Evolutionary conservation across 176 grass and related monocot species (phyloP).

Genomic region (Saccharum spontaneum): DNA sequence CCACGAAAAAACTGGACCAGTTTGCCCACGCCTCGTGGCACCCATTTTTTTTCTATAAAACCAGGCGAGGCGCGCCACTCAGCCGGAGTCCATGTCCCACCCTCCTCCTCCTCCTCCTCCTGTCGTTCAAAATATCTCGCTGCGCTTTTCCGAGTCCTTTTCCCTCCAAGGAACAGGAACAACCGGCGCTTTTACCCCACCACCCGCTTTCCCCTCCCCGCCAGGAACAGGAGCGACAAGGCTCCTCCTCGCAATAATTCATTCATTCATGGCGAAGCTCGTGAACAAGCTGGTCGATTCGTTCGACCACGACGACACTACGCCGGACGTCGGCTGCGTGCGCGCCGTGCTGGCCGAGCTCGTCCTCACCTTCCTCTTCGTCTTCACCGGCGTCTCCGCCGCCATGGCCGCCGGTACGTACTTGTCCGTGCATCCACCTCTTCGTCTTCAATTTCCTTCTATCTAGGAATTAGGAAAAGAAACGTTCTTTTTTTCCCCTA

Average conservation of each 20-base stretch:
- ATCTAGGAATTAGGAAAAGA: too few species aligned
- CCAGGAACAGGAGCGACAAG: background rate
- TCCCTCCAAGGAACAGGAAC: background rate
- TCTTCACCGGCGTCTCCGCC: constrained; percentile 79
- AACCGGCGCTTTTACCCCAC: background rate
- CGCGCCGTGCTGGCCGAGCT: constrained; percentile 76
- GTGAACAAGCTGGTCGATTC: constrained; percentile 25
- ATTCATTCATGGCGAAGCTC: constrained; percentile 15
- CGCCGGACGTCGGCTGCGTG: constrained; percentile 44
- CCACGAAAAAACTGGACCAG: background rate
- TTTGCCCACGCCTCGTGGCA: background rate
- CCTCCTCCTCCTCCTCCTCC: too few species aligned
- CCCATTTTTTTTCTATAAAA: background rate
- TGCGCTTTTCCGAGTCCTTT: constrained; percentile 35
- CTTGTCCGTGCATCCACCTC: background rate
- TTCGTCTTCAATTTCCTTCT: background rate
- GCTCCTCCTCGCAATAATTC: background rate
- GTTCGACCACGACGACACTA: background rate
- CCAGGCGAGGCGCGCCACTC: background rate
- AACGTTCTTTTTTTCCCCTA: background rate
- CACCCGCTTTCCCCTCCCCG: background rate
- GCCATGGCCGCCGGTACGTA: constrained; percentile 70
- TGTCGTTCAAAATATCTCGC: background rate
- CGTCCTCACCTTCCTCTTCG: constrained; percentile 96
- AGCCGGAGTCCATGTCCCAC: background rate